These are phyloP conservation scores for Arctium lappa DNA, from an alignment of 129 eudicot genomes.

Conservation along the genomic window DNA sequence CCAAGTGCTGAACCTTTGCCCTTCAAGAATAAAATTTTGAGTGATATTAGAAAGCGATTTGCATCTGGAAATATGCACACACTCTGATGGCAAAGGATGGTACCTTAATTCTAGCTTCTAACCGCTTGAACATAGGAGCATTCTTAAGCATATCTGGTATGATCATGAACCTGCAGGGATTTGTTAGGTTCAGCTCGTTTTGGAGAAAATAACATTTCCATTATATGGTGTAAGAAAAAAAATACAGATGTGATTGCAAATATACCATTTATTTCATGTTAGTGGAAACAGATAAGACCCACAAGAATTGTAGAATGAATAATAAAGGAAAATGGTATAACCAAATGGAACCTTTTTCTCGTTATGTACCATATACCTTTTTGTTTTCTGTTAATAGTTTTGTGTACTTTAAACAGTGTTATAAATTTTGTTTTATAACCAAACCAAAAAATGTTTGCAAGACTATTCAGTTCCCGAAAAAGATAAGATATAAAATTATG, in stretches of 20 bases:
- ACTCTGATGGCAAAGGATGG: not conserved
- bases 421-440: not conserved
- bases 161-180: constrained; percentile 72
- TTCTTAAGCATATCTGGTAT: constrained; percentile 98
- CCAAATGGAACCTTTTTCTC: not conserved
- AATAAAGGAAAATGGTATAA: not conserved
- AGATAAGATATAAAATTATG: no score
- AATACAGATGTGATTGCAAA: not conserved
- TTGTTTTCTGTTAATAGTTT: not conserved
- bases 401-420: not conserved
- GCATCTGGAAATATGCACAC: not conserved
- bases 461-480: not conserved
- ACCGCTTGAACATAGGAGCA: constrained; percentile 96
- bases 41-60: not conserved
- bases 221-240: not conserved
- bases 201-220: not conserved
- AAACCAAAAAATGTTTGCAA: not conserved
- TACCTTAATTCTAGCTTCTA: constrained; percentile 96
- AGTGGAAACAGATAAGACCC: not conserved
- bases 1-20: constrained; percentile 95
- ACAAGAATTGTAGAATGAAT: not conserved
- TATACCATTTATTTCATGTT: not conserved
- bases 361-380: not conserved
- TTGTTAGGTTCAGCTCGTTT: not conserved
- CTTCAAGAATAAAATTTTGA: constrained; percentile 29